These are phyloP conservation scores for Ilex paraguariensis DNA, from an alignment of 305 asterid genomes.

Conservation along the genomic window DNA sequence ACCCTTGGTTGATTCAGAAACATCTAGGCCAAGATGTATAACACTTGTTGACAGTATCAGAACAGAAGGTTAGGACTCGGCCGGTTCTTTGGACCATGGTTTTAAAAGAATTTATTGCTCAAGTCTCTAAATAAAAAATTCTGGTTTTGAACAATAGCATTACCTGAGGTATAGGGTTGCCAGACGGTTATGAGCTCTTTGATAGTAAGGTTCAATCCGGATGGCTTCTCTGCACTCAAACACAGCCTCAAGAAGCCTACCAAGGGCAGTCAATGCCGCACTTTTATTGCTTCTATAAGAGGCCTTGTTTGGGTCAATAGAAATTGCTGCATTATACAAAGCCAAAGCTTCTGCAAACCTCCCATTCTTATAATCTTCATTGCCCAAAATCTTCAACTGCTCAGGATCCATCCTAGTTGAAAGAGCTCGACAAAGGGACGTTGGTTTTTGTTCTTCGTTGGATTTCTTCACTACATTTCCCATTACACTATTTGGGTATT, in stretches of 20 bases:
- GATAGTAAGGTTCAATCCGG: constrained; percentile 75
- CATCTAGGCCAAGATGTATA: too few relatives aligned
- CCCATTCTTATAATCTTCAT: constrained; percentile 90
- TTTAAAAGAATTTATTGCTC: too few relatives aligned
- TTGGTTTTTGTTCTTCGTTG: constrained; percentile 33
- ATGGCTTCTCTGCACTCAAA: constrained; percentile 90
- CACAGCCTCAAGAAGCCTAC: constrained; percentile 82
- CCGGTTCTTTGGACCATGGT: too few relatives aligned
- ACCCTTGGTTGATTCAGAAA: too few relatives aligned
- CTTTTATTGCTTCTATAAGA: constrained; percentile 89
- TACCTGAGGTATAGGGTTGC: constrained; percentile 83
- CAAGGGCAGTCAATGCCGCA: constrained; percentile 87
- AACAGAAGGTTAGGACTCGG: too few relatives aligned
- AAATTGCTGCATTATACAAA: constrained; percentile 82
- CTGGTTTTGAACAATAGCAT: neutral
- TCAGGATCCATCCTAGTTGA: constrained; percentile 96
- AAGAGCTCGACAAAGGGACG: constrained; percentile 69
- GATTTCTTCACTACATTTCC: constrained; percentile 47
- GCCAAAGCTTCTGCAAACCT: constrained; percentile 87
- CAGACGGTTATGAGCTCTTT: constrained; percentile 86
- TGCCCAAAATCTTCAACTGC: constrained; percentile 73
- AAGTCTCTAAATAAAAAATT: too few relatives aligned
- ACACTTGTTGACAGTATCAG: too few relatives aligned
- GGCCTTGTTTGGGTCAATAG: constrained; percentile 87
- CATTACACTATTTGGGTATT: constrained; percentile 36